These are phyloP conservation scores for Nowakowskiella sp. DNA, from an alignment of 192 early-diverging fungal genomes.

Conservation along the genomic window DNA sequence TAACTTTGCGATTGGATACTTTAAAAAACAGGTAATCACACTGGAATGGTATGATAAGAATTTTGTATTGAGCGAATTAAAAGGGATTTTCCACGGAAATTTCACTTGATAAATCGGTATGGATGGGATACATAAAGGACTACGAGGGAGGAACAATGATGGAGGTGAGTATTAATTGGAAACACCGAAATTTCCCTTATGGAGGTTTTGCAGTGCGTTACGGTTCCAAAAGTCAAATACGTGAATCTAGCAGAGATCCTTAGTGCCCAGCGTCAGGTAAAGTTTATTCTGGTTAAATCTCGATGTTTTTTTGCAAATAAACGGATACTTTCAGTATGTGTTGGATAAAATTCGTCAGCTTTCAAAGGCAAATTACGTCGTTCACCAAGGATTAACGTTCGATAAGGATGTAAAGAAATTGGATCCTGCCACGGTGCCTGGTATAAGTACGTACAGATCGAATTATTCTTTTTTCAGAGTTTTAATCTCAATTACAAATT, in stretches of 20 bases:
- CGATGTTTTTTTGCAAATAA: not conserved
- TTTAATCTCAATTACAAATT: not conserved
- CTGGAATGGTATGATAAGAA: not conserved
- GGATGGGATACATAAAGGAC: conserved; percentile 99
- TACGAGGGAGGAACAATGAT: conserved; percentile 98
- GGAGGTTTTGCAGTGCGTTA: conserved; percentile 72
- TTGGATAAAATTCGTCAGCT: conserved; percentile 73
- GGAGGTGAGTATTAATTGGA: conserved; percentile 47
- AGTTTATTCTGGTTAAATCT: conserved; percentile 12
- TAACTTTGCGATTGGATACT: conserved; percentile 98
- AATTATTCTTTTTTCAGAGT: not conserved
- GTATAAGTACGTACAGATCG: conserved; percentile 50
- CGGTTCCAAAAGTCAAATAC: conserved; percentile 86
- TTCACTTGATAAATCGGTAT: conserved; percentile 80
- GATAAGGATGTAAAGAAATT: conserved; percentile 31
- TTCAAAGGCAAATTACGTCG: conserved; percentile 45
- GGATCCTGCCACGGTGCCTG: conserved; percentile 81
- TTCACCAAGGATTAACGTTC: conserved; percentile 17
- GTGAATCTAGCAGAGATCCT: conserved; percentile 63
- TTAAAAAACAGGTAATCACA: conserved; percentile 77
- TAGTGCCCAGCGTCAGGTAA: conserved; percentile 53
- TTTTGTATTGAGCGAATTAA: not conserved
- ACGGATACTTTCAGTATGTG: conserved; percentile 49
- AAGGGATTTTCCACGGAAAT: conserved; percentile 96
- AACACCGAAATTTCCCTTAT: not conserved